Conservation (phyloP, 495 filamentous ascomycete genomes). For the Amphirosellinia nigrospora region DNA sequence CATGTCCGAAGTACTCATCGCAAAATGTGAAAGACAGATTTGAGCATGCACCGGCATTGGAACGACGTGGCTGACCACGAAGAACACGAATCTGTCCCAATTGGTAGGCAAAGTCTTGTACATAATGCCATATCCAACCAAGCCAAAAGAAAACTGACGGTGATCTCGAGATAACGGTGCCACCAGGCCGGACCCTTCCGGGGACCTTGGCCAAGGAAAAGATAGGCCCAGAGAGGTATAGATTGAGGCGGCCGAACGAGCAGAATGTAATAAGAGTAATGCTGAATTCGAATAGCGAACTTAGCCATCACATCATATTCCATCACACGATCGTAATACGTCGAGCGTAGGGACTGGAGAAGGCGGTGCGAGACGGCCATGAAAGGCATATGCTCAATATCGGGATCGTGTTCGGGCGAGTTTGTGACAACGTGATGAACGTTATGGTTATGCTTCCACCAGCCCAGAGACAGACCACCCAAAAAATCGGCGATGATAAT, state of each 20-base stretch:
- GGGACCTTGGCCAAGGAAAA: constrained; percentile 78
- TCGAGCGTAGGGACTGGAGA: constrained; percentile 75
- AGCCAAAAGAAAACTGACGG: constrained; percentile 80
- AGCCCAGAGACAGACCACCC: constrained; percentile 88
- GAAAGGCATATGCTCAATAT: constrained; percentile 96
- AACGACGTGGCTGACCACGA: constrained; percentile 86
- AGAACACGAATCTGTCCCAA: constrained; percentile 72
- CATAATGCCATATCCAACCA: constrained; percentile 89
- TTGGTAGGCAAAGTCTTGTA: constrained; percentile 77
- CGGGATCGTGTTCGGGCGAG: constrained; percentile 93
- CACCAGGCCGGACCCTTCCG: constrained; percentile 84
- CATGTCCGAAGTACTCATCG: constrained; percentile 93
- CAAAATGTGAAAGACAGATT: constrained; percentile 96
- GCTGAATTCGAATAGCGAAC: constrained; percentile 74
- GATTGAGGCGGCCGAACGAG: constrained; percentile 88
- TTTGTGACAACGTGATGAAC: constrained; percentile 99
- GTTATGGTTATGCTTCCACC: constrained; percentile 98
- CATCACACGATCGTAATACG: constrained; percentile 91
- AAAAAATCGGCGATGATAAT: constrained; percentile 91
- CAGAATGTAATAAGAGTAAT: constrained; percentile 87
- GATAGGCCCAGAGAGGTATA: constrained; percentile 83
- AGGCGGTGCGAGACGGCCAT: constrained; percentile 92
- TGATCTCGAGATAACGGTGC: constrained; percentile 85
- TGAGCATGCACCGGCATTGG: constrained; percentile 90
- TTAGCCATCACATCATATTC: constrained; percentile 78